phyloP scores from a whole-genome alignment of 768 basidiomycete species.

The Xerocomellus amylosporus region DNA sequence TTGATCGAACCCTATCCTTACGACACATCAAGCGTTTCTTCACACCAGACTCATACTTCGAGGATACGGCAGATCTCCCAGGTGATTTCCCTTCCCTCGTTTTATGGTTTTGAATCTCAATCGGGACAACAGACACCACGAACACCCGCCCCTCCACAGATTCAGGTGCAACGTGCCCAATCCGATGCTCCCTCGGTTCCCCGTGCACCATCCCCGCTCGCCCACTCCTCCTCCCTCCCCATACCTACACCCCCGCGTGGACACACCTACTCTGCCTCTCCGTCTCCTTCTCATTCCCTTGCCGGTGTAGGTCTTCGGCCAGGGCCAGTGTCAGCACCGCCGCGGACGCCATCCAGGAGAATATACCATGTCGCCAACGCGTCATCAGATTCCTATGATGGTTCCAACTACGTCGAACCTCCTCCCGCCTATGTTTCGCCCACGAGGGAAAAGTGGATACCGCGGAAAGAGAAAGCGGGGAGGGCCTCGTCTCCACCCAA shows the following conservation, averaged over 20 bases:
- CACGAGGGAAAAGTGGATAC: constrained; percentile 1
- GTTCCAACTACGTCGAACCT: constrained; percentile 33
- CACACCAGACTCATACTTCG: constrained; percentile 17
- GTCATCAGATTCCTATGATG: constrained; percentile 25
- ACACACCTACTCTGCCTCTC: constrained; percentile 8
- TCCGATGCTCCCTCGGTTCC: constrained; percentile 19
- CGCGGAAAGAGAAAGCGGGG: constrained; percentile 20
- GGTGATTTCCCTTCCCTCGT: constrained; percentile 7
- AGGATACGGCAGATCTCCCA: constrained; percentile 8
- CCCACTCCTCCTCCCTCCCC: constrained; percentile 24
- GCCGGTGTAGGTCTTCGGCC: neutral
- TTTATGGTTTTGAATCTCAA: neutral
- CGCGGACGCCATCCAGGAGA: constrained; percentile 38
- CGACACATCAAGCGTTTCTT: constrained; percentile 24
- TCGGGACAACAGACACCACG: constrained; percentile 18
- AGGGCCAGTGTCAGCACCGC: constrained; percentile 12
- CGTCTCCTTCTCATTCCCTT: constrained; percentile 9
- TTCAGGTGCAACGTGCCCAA: constrained; percentile 22
- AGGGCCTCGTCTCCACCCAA: constrained; percentile 11
- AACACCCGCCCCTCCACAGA: constrained; percentile 19
- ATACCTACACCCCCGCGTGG: constrained; percentile 10
- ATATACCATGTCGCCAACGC: constrained; percentile 44
- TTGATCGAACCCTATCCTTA: constrained; percentile 21
- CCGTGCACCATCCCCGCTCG: constrained; percentile 24
- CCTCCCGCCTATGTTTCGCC: constrained; percentile 47